phyloP scores from a whole-genome alignment of 2,329 filamentous ascomycete genomes.

The Epichloe baconii region DNA sequence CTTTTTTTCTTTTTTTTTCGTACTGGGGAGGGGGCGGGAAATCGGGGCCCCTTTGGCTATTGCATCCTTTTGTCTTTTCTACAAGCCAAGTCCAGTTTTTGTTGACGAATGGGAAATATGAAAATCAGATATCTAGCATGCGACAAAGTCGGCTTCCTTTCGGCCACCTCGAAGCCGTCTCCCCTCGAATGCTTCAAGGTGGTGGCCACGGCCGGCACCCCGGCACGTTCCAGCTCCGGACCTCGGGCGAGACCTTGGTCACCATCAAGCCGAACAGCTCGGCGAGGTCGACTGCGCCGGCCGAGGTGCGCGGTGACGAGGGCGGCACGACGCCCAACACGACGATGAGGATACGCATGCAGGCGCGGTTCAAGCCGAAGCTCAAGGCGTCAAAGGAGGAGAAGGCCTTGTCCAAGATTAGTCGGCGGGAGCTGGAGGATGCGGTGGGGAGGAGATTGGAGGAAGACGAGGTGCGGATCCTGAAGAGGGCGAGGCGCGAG shows the following conservation, averaged over 20 bases:
- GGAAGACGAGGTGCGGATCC: slow-evolving; percentile 71
- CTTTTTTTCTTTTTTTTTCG: neutral
- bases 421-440: slow-evolving; percentile 69
- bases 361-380: slow-evolving; percentile 82
- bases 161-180: slow-evolving; percentile 68
- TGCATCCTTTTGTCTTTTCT: too few relatives aligned
- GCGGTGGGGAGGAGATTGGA: slow-evolving; percentile 63
- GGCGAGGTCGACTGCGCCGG: slow-evolving; percentile 33
- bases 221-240: slow-evolving; percentile 64
- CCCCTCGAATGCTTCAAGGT: slow-evolving; percentile 70
- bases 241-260: slow-evolving; percentile 55
- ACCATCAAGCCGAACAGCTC: slow-evolving; percentile 42
- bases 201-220: slow-evolving; percentile 50
- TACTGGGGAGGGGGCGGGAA: too few relatives aligned
- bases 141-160: slow-evolving; percentile 69
- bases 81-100: neutral
- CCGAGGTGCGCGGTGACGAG: slow-evolving; percentile 66
- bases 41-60: neutral
- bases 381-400: slow-evolving; percentile 70
- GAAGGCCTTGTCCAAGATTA: slow-evolving; percentile 75
- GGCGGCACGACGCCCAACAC: slow-evolving; percentile 54
- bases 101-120: neutral
- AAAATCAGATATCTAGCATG: slow-evolving; percentile 64
- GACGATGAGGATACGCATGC: slow-evolving; percentile 76
- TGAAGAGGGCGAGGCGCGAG: slow-evolving; percentile 74